A percentile compares a stretch with the other conserved stretches of the same genome.
These are phyloP conservation scores for Sclerotinia spermophila DNA, from an alignment of 2,329 filamentous ascomycete species.

Conservation along the genomic window DNA sequence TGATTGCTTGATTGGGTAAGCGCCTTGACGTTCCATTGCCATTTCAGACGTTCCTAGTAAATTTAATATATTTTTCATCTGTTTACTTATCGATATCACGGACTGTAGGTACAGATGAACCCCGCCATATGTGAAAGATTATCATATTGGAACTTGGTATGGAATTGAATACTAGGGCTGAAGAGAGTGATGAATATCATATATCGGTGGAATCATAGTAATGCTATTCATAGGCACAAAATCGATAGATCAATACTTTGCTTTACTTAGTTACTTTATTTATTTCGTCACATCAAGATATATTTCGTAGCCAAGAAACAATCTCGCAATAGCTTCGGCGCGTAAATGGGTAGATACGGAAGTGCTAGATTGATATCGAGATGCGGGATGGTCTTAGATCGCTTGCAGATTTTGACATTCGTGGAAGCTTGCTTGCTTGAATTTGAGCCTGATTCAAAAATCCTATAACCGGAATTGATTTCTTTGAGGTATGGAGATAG, in stretches of 20 bases:
- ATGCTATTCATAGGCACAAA: not conserved
- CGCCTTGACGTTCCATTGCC: too few relatives aligned
- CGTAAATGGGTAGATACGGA: constrained; percentile 6
- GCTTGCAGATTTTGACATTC: constrained; percentile 4
- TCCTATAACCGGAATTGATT: not conserved
- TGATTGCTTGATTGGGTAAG: too few relatives aligned
- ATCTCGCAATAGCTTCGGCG: constrained; percentile 10
- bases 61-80: constrained; percentile 2
- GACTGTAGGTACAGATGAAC: not conserved
- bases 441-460: not conserved
- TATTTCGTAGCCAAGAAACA: not conserved
- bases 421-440: not conserved
- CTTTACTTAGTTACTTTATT: not conserved
- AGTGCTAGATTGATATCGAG: not conserved
- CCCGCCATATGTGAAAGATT: not conserved
- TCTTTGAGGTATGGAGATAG: not conserved
- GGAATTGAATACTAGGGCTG: not conserved
- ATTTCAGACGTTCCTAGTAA: too few relatives aligned
- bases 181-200: not conserved
- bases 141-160: not conserved
- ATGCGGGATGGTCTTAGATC: constrained; percentile 13
- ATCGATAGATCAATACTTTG: not conserved
- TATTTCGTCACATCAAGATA: not conserved
- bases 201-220: not conserved
- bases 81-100: not conserved